Conservation (phyloP, 2,329 filamentous ascomycete genomes). For the Tolypocladium sp. region DNA sequence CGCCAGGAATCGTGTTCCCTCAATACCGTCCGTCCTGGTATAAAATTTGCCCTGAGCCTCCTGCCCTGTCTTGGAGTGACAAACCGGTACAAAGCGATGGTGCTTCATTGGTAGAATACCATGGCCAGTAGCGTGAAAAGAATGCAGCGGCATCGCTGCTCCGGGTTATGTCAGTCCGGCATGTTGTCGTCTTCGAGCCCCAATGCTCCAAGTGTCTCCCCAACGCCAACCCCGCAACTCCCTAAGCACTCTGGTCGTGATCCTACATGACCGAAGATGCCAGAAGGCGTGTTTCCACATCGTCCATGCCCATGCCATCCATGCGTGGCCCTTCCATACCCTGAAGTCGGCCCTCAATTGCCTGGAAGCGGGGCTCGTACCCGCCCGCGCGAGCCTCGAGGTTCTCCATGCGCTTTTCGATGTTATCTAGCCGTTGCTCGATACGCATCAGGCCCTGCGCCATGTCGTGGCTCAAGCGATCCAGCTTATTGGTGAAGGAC, state of each 20-base stretch:
- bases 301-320: constrained; percentile 34
- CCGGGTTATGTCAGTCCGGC: neutral
- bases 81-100: neutral
- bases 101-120: neutral
- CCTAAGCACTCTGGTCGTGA: constrained; percentile 1
- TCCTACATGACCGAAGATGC: constrained; percentile 34
- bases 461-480: constrained; percentile 49
- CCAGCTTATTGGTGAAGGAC: constrained; percentile 49
- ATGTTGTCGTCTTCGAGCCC: neutral
- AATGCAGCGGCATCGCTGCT: neutral
- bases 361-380: constrained; percentile 36
- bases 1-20: neutral
- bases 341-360: constrained; percentile 31
- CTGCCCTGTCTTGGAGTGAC: neutral
- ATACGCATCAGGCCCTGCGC: constrained; percentile 42
- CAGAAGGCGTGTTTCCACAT: constrained; percentile 33
- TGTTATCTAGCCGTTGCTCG: constrained; percentile 37
- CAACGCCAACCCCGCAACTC: neutral
- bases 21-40: constrained; percentile 1
- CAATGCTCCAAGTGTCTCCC: neutral
- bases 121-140: neutral
- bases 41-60: neutral
- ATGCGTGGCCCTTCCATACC: constrained; percentile 32
- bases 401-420: constrained; percentile 46
- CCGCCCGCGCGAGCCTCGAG: constrained; percentile 36